Base-by-base conservation (phyloP, 257 asterid species). In the Nyctanthes arbortristis region DNA sequence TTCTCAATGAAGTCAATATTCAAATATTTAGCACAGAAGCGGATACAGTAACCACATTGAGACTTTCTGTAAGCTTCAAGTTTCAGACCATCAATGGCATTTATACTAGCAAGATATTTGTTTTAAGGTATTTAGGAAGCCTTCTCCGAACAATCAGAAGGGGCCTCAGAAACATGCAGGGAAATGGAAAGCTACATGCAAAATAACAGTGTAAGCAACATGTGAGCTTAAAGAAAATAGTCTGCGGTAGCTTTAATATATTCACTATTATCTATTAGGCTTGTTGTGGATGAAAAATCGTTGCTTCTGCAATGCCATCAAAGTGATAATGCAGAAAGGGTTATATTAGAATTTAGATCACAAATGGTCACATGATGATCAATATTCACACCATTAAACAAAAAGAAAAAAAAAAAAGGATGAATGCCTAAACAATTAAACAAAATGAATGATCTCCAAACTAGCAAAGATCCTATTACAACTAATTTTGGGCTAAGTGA, bases 401-500 rank as follows among this genome's bases (percentile, higher is more conserved):
- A 67, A 68, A 9, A 10, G 12, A 66, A 63, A n/a, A n/a, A n/a
- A n/a, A n/a, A n/a, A n/a, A n/a, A n/a, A n/a, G n/a, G n/a, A n/a
- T n/a, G n/a, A n/a, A n/a, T n/a, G 68, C 8, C 39, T 61, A 47
- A 60, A 43, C 28, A 39, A 67, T 63, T 62, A 28, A 56, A 20
- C 34, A 63, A 67, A 68, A 9, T 16, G 12, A 66, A 63, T 49
- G 8, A 18, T 62, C 31, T 40, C 69, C 27, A 39, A 37, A 39
- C 63, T 37, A 69, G 71, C 43, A 30, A 24, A 31, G 49, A 33
- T 29, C 29, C 13, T 10, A 6, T 18, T 29, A 63, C 68, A 12
- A 63, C 30, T 10, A 68, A 62, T 43, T 52, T 20, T 37, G 45
- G 43, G 52, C 70, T 27, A 71, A 62, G 55, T 27, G 60, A 55